Evolutionary conservation across 805 yeast species (phyloP).

Genomic region (Kazachstania bromeliacearum): DNA sequence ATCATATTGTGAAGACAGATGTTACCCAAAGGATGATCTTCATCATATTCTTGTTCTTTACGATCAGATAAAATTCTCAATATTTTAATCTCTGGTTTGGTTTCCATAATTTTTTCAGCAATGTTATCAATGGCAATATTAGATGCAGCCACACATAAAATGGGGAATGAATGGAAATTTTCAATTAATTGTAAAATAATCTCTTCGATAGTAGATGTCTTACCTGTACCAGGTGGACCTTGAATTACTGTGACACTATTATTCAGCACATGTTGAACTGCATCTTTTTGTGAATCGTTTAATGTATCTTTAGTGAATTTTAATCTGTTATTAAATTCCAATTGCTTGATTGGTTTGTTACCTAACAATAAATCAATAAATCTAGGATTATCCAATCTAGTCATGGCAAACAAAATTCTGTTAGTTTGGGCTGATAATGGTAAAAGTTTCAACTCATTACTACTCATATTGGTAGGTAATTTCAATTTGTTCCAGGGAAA

Average conservation of each 20-base stretch:
- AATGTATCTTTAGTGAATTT: constrained; percentile 41
- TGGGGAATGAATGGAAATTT: constrained; percentile 49
- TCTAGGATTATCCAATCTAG: constrained; percentile 41
- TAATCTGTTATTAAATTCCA: constrained; percentile 46
- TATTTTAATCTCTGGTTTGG: constrained; percentile 39
- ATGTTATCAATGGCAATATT: constrained; percentile 69
- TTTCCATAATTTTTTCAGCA: constrained; percentile 53
- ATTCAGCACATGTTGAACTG: constrained; percentile 43
- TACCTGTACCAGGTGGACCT: constrained; percentile 82
- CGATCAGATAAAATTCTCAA: constrained; percentile 50
- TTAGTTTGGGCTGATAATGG: constrained; percentile 58
- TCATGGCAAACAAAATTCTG: constrained; percentile 59
- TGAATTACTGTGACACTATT: constrained; percentile 50
- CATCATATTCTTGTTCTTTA: constrained; percentile 52
- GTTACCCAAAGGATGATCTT: constrained; percentile 46
- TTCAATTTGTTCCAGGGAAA: constrained; percentile 49
- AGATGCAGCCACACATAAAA: constrained; percentile 66
- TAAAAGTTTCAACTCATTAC: constrained; percentile 35
- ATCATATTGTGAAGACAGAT: constrained; percentile 60
- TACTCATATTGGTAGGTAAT: constrained; percentile 35
- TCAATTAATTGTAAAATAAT: constrained; percentile 46
- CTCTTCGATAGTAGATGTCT: constrained; percentile 63
- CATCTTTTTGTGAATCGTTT: constrained; percentile 50
- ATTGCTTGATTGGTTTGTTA: constrained; percentile 44
- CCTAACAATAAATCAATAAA: constrained; percentile 48